Conservation (phyloP, 108 stramenopile genomes). For the Cyclotella atomus region DNA sequence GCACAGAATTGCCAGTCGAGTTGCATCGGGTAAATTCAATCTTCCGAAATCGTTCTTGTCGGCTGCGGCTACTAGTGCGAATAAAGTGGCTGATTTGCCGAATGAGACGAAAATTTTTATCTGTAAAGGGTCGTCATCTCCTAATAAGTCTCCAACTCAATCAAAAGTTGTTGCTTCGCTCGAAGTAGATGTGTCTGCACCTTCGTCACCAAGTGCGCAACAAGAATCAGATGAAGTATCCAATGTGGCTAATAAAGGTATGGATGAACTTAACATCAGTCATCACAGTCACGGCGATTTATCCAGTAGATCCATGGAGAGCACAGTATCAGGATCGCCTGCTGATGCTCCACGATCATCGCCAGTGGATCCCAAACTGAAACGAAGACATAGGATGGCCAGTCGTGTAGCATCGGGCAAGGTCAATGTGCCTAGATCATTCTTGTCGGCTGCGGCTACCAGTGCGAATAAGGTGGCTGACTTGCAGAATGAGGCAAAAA, state of each 20-base stretch:
- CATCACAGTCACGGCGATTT: background rate
- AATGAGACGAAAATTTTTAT: background rate
- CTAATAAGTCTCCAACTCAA: no score
- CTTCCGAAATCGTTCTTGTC: conserved; percentile 12
- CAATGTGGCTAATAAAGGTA: background rate
- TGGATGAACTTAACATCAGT: background rate
- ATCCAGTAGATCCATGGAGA: no score
- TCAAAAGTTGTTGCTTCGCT: no score
- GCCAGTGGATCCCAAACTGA: background rate
- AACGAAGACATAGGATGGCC: conserved; percentile 33
- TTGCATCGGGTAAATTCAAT: conserved; percentile 14
- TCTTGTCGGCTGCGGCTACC: conserved; percentile 8
- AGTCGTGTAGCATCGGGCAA: conserved; percentile 23
- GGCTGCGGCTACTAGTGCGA: background rate
- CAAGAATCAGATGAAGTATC: background rate
- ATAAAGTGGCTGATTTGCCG: background rate
- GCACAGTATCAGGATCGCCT: no score
- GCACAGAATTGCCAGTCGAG: conserved; percentile 23
- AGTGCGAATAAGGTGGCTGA: background rate
- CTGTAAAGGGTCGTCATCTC: no score
- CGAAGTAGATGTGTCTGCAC: no score
- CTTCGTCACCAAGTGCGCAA: no score
- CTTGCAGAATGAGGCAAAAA: background rate
- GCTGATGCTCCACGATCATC: no score
- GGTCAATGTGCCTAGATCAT: conserved; percentile 12